Base-by-base conservation (phyloP, 352 stramenopile species). In the Phytophthora pistaciae region DNA sequence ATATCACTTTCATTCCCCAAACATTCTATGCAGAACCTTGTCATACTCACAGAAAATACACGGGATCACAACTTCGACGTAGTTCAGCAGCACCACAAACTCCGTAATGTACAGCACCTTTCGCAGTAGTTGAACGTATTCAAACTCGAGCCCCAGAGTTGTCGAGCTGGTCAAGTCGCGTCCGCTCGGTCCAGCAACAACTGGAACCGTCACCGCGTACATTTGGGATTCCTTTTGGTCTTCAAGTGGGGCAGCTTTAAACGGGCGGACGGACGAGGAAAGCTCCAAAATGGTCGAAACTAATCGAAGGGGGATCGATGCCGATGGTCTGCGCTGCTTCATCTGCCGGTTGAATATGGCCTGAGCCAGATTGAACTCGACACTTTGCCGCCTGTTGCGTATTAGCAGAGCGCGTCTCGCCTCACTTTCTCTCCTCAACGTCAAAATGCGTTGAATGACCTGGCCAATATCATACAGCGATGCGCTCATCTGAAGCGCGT, bases 21-120 rank as follows among this genome's bases (percentile, higher is more conserved):
- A 33, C 25, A 36, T 13, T 36, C 6, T 52, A 23, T 36, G 10
- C 23, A 36, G 49, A 6, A 61, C 9, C 27, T 59, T 25, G 3
- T 31, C 11, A 13, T 49, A 36, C 56, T 36, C 16, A 62, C 36
- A 29, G 23, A 62, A 62, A 50, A 40, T 53, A 20, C 48, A 25
- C 14, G 56, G 56, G 9, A 62, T 50, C 4, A 62, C 56, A 9
- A 54, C 56, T 54, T 62, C 56, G 5, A 42, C 38, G 20, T 53
- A 53, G 16, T 62, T 62, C 11, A 62, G 14, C 21, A 54, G 29
- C 14, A 53, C 38, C 8, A 62, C 38, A 11, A 62, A 62, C 16
- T 62, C 56, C 16, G 56, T 62, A 21, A 62, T 62, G 21, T 62
- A 62, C 23, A 62, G 6, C 16, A 62, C 55, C 11, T 40, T 50